These are phyloP conservation scores for Diaporthe destruens DNA, from an alignment of 2,329 filamentous ascomycete genomes.

Conservation along the genomic window DNA sequence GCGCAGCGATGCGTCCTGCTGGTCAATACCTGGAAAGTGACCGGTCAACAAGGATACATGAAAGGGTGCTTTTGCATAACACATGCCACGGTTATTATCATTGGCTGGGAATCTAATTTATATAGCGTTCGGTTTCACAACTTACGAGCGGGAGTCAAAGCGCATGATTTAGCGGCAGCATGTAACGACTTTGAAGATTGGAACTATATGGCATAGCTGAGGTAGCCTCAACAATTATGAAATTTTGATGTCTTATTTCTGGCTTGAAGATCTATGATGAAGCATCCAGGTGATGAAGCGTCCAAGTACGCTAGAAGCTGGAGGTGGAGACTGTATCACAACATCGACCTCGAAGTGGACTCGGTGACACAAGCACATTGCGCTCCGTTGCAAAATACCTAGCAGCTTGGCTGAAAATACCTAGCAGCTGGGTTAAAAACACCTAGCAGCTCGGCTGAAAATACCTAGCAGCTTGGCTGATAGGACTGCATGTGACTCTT, in stretches of 20 bases:
- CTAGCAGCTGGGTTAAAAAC: no score
- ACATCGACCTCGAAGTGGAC: background rate
- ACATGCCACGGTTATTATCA: background rate
- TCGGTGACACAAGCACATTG: background rate
- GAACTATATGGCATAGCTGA: background rate
- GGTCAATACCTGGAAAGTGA: no score
- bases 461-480: no score
- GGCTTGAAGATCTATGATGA: background rate
- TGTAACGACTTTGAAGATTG: background rate
- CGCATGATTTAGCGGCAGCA: background rate
- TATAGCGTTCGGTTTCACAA: background rate
- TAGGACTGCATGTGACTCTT: no score
- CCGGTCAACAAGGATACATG: background rate
- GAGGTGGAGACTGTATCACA: background rate
- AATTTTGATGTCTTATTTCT: background rate
- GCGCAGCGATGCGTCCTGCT: background rate
- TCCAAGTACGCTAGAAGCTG: background rate
- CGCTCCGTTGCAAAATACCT: no score
- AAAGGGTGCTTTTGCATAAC: background rate
- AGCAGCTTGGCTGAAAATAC: no score
- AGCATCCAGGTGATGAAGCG: no score
- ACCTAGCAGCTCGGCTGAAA: no score
- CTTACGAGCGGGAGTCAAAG: background rate
- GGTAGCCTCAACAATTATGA: background rate
- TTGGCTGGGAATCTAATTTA: background rate